These are phyloP conservation scores for Penicillium daleae DNA, from an alignment of 495 filamentous ascomycete species.

Conservation along the genomic window DNA sequence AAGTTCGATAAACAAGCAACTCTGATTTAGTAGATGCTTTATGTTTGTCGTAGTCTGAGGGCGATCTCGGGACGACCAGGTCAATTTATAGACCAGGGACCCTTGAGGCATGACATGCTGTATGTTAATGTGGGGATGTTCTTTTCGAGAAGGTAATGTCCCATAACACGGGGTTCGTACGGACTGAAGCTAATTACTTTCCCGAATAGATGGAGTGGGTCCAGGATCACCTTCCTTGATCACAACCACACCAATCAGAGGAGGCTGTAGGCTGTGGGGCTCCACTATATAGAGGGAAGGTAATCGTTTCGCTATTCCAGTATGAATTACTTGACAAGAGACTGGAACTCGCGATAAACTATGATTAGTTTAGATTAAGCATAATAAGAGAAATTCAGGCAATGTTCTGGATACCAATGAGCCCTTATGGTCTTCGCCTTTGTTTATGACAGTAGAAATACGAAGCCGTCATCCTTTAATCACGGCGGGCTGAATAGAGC, in stretches of 20 bases:
- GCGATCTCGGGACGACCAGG: background rate
- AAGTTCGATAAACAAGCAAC: background rate
- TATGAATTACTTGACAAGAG: background rate
- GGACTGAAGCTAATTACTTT: background rate
- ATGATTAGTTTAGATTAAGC: background rate
- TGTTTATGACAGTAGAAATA: no score
- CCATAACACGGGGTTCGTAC: background rate
- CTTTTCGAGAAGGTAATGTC: background rate
- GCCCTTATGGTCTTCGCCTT: no score
- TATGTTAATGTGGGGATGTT: background rate
- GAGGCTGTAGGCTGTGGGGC: background rate
- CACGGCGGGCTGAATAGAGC: no score
- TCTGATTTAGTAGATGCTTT: background rate
- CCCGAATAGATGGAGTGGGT: slow-evolving; percentile 4
- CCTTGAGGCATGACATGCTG: background rate
- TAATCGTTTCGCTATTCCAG: background rate
- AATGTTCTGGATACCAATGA: no score
- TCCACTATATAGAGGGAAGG: background rate
- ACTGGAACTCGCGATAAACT: background rate
- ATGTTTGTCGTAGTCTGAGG: background rate
- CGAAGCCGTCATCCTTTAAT: no score
- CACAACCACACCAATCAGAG: slow-evolving; percentile 1
- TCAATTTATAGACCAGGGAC: background rate
- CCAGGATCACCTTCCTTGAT: slow-evolving; percentile 9
- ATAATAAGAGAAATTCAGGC: background rate